phyloP scores from a whole-genome alignment of 1,139 yeast species.

The Yamadazyma triangularis region DNA sequence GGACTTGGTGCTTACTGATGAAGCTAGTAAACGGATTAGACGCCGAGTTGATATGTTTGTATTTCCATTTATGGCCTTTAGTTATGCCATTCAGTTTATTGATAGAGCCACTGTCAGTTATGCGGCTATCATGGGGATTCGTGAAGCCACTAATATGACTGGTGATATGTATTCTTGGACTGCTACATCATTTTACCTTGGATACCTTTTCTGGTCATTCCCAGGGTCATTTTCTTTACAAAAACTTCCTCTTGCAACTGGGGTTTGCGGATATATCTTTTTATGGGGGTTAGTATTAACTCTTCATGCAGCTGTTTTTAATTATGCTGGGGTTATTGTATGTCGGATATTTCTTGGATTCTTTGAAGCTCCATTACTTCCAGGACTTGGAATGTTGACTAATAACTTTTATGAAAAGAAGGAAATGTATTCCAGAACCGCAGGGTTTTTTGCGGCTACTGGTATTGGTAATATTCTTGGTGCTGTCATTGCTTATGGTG shows the following conservation, averaged over 20 bases:
- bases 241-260: conserved; percentile 49
- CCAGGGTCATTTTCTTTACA: conserved; percentile 52
- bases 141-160: conserved; percentile 15
- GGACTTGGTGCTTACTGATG: conserved; percentile 7
- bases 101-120: conserved; percentile 45
- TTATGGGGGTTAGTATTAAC: conserved; percentile 50
- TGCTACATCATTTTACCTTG: conserved; percentile 55
- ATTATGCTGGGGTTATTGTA: conserved; percentile 44
- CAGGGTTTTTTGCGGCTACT: conserved; percentile 22
- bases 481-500: conserved; percentile 25
- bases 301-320: conserved; percentile 39
- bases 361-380: conserved; percentile 32
- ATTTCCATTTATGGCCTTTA: conserved; percentile 10
- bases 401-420: conserved; percentile 18
- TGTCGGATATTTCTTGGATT: conserved; percentile 41
- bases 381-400: conserved; percentile 22
- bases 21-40: conserved; percentile 11
- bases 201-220: conserved; percentile 47
- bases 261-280: conserved; percentile 37
- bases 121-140: conserved; percentile 19
- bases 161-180: conserved; percentile 38
- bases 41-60: conserved; percentile 17
- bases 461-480: conserved; percentile 29
- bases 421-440: conserved; percentile 30
- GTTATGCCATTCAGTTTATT: conserved; percentile 30